Percentiles rank a stretch among this genome's conserved stretches.
Conservation (phyloP, 495 filamentous ascomycete species). For the Aspergillus funiculosus region DNA sequence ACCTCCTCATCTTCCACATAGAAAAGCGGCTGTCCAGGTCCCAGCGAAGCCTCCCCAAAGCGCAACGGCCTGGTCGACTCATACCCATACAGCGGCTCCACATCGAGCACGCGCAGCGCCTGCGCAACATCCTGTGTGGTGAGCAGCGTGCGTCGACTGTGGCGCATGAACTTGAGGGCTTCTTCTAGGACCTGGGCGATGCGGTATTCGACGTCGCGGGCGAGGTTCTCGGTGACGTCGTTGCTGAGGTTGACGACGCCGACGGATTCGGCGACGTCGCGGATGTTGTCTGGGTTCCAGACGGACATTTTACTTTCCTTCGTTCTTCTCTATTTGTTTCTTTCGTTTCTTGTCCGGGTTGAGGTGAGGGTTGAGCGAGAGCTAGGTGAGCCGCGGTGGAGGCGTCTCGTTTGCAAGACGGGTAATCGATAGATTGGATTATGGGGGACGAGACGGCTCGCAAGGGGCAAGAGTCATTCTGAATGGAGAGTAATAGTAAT, state of each 20-base stretch:
- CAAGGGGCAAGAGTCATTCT: slow-evolving; percentile 8
- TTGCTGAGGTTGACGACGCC: slow-evolving; percentile 74
- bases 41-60: slow-evolving; percentile 90
- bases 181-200: slow-evolving; percentile 88
- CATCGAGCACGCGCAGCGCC: slow-evolving; percentile 76
- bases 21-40: slow-evolving; percentile 90
- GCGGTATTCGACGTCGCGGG: slow-evolving; percentile 92
- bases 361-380: background rate
- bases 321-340: too few species aligned
- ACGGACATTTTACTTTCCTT: slow-evolving; percentile 53
- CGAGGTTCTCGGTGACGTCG: slow-evolving; percentile 75
- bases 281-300: slow-evolving; percentile 95
- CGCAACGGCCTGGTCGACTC: slow-evolving; percentile 78
- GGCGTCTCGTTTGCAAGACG: background rate
- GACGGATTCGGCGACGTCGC: slow-evolving; percentile 91
- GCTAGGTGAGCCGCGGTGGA: background rate
- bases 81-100: slow-evolving; percentile 94
- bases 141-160: slow-evolving; percentile 73
- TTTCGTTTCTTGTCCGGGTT: too few species aligned
- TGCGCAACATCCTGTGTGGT: slow-evolving; percentile 80
- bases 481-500: background rate
- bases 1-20: slow-evolving; percentile 98
- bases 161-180: slow-evolving; percentile 90
- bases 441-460: background rate
- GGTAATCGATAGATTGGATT: background rate